A percentile compares a stretch with the other conserved stretches of the same genome.
Conservation (phyloP, 805 yeast genomes). For the Yarrowia phangngaensis region DNA sequence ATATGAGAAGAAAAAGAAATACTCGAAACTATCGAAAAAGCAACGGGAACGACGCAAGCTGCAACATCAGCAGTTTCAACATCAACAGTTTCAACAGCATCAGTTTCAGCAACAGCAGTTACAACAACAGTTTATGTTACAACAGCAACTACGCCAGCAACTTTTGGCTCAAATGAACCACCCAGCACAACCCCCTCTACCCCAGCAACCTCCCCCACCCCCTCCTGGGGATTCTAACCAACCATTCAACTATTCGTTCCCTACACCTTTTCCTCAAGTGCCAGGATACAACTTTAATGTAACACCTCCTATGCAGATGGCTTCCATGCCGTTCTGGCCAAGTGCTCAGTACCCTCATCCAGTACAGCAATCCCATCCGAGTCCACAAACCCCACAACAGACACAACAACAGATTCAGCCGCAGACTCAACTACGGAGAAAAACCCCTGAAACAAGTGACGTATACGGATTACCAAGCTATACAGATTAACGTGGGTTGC, state of each 20-base stretch:
- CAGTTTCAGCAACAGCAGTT: constrained; percentile 8
- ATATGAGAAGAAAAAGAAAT: neutral
- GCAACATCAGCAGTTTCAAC: constrained; percentile 7
- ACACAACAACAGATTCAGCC: neutral
- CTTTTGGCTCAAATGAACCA: neutral
- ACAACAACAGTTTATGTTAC: constrained; percentile 12
- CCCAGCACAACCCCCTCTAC: constrained; percentile 5
- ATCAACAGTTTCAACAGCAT: neutral
- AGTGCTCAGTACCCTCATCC: neutral
- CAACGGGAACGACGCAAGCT: constrained; percentile 6
- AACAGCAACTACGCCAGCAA: constrained; percentile 4
- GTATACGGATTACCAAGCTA: constrained; percentile 14
- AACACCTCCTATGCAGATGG: constrained; percentile 15
- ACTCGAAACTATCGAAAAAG: constrained; percentile 2
- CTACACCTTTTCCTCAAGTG: neutral
- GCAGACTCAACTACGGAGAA: neutral
- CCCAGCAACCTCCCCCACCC: constrained; percentile 8
- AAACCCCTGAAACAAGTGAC: constrained; percentile 8
- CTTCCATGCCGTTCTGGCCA: constrained; percentile 12
- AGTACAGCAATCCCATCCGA: neutral
- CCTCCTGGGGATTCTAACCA: neutral
- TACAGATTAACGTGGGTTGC: constrained; percentile 3
- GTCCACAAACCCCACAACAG: too few relatives aligned
- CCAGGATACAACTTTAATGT: constrained; percentile 12
- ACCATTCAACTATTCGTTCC: neutral